A percentile compares a stretch with the other conserved stretches of the same genome.
Evolutionary conservation across 164 flowering plant species (phyloP).

Genomic region (Pachysandra terminalis): DNA sequence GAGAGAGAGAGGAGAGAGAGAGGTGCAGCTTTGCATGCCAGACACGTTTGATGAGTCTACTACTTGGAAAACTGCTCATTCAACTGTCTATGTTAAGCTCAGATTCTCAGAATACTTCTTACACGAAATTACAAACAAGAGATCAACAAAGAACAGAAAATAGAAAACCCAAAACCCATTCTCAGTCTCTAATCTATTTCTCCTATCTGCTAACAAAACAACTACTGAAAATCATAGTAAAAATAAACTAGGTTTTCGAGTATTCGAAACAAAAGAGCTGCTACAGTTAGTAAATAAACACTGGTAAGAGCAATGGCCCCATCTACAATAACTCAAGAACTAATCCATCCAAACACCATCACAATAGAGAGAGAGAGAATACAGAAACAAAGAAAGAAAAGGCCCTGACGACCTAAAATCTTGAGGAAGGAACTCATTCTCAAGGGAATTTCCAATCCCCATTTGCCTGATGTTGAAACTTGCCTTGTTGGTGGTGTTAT

Average conservation of each 20-base stretch:
- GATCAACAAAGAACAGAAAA: no score
- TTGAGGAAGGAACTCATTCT: neutral
- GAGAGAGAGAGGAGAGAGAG: no score
- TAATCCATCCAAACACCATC: neutral
- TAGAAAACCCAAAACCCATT: no score
- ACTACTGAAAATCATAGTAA: no score
- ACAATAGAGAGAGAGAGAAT: neutral
- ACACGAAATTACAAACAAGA: neutral
- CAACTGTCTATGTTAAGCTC: neutral
- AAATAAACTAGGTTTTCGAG: neutral
- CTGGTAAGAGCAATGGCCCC: neutral
- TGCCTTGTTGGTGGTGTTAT: neutral
- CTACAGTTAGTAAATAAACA: neutral
- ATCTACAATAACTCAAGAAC: neutral
- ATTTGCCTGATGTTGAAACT: neutral
- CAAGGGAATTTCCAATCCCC: neutral
- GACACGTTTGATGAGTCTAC: constrained; percentile 1
- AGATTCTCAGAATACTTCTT: neutral
- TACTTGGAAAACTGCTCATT: neutral
- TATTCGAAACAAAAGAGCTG: no score
- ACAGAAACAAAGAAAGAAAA: neutral
- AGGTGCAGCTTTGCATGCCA: constrained; percentile 7
- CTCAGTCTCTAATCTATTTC: no score
- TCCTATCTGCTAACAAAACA: no score
- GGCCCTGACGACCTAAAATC: neutral